phyloP scores from a whole-genome alignment of 1,284 basidiomycete genomes.

The Trametes sp. region DNA sequence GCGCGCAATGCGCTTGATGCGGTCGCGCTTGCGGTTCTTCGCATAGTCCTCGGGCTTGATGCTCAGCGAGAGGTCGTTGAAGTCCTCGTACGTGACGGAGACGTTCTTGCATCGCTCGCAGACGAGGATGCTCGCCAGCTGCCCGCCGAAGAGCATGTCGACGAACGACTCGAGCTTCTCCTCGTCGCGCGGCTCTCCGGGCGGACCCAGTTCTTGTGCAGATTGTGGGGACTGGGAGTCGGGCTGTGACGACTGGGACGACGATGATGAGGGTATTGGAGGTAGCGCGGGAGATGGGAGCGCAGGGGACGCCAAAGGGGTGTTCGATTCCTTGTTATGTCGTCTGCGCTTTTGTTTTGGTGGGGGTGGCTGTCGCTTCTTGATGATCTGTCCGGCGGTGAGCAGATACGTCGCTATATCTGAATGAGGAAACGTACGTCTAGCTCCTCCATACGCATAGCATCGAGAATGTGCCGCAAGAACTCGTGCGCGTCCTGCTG shows the following conservation, averaged over 20 bases:
- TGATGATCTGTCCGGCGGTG: conserved; percentile 66
- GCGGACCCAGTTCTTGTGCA: not conserved
- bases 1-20: conserved; percentile 74
- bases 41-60: conserved; percentile 83
- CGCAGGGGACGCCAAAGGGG: conserved; percentile 16
- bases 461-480: conserved; percentile 87
- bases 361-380: conserved; percentile 68
- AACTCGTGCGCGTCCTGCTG: conserved; percentile 98
- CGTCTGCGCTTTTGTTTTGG: conserved; percentile 48
- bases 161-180: conserved; percentile 75
- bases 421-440: conserved; percentile 65
- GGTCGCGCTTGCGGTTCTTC: conserved; percentile 72
- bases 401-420: not conserved
- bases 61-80: conserved; percentile 90
- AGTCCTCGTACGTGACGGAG: conserved; percentile 92
- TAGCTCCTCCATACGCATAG: conserved; percentile 94
- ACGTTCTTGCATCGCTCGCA: conserved; percentile 94
- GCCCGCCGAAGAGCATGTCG: conserved; percentile 90
- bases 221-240: not conserved
- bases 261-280: not conserved
- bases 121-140: conserved; percentile 88
- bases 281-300: conserved; percentile 17
- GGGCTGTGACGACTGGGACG: conserved; percentile 7
- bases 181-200: conserved; percentile 40
- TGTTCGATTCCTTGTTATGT: conserved; percentile 13